phyloP scores from a whole-genome alignment of 148 eudicot genomes.

The Arctostaphylos glauca region DNA sequence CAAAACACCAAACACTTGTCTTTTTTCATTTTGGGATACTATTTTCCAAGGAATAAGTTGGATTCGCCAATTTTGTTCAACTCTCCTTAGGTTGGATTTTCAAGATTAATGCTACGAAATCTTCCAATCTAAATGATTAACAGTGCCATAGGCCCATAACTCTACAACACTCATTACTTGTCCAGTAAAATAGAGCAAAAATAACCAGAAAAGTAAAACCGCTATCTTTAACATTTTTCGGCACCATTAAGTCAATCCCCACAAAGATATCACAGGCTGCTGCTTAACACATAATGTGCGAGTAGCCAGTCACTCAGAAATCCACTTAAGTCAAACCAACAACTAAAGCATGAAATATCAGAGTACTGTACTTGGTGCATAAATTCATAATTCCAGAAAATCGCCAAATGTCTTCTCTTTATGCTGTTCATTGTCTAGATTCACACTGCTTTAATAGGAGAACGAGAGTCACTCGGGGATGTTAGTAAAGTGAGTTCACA shows the following conservation, averaged over 20 bases:
- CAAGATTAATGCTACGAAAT: not conserved
- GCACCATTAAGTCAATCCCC: not conserved
- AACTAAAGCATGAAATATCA: not conserved
- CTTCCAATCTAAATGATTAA: not conserved
- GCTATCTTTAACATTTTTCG: not conserved
- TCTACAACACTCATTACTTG: not conserved
- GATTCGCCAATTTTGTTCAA: not conserved
- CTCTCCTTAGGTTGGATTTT: not conserved
- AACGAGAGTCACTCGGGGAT: not conserved
- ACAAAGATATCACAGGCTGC: not conserved
- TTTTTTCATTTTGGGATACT: not conserved
- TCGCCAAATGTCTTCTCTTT: not conserved
- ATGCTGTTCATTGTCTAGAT: not conserved
- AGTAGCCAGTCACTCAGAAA: not conserved
- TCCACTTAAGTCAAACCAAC: not conserved
- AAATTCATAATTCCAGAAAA: not conserved
- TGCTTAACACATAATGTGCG: not conserved
- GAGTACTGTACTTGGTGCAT: not conserved
- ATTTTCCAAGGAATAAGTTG: not conserved
- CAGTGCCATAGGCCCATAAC: not conserved
- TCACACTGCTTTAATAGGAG: not conserved
- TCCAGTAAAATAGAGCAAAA: not conserved
- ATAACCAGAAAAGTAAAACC: too few species aligned
- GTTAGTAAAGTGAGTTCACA: not conserved
- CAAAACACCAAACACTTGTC: not conserved